Evolutionary conservation across 345 rosid genomes (phyloP).

Genomic region (Eutrema yunnanense): DNA sequence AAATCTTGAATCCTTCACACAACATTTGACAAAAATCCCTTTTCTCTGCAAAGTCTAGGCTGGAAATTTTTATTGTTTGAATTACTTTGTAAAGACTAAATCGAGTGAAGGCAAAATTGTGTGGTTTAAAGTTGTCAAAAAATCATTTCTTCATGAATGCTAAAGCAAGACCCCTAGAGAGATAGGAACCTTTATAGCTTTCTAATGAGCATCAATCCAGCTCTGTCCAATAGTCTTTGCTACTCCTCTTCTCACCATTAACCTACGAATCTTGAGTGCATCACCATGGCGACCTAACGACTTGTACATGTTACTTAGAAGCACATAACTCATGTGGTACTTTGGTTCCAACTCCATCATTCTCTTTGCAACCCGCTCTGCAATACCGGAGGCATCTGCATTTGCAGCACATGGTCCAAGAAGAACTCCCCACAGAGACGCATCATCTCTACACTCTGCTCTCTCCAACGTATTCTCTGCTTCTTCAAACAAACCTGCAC

Average conservation of each 20-base stretch:
- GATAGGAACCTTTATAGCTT: neutral
- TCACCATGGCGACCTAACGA: slow-evolving; percentile 71
- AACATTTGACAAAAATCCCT: neutral
- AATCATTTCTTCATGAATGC: slow-evolving; percentile 17
- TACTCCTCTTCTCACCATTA: slow-evolving; percentile 61
- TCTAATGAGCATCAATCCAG: slow-evolving; percentile 41
- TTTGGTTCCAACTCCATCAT: slow-evolving; percentile 62
- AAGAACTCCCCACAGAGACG: slow-evolving; percentile 81
- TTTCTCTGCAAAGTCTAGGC: slow-evolving; percentile 10
- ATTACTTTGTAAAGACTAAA: slow-evolving; percentile 17
- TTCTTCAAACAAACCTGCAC: slow-evolving; percentile 78
- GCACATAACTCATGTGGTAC: slow-evolving; percentile 73
- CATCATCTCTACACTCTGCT: slow-evolving; percentile 51
- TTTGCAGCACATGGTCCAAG: slow-evolving; percentile 75
- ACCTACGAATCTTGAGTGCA: slow-evolving; percentile 57
- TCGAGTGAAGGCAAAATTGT: slow-evolving; percentile 10
- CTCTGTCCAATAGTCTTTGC: slow-evolving; percentile 68
- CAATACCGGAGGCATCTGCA: slow-evolving; percentile 39
- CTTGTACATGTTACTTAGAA: slow-evolving; percentile 65
- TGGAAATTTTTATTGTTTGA: neutral
- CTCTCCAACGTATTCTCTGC: slow-evolving; percentile 65
- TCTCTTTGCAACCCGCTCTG: slow-evolving; percentile 78
- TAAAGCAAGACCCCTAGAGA: neutral
- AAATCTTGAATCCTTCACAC: slow-evolving; percentile 10
- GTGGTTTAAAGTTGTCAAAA: slow-evolving; percentile 5